phyloP scores from a whole-genome alignment of 1,284 basidiomycete species.

The Gymnopus androsaceus region DNA sequence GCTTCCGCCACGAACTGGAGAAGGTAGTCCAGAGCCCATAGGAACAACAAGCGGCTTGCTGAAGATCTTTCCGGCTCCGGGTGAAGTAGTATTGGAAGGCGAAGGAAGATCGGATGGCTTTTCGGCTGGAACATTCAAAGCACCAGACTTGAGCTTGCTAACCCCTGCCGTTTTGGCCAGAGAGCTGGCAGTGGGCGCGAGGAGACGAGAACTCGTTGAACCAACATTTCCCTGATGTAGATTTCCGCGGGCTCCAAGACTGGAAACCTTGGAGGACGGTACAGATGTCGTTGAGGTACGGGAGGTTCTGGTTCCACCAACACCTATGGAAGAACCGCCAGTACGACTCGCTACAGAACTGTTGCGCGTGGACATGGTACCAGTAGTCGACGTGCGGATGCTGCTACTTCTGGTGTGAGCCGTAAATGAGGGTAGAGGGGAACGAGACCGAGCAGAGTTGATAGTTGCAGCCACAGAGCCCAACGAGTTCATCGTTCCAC shows the following conservation, averaged over 20 bases:
- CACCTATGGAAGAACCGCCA: slow-evolving; percentile 15
- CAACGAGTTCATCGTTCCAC: slow-evolving; percentile 17
- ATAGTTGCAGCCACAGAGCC: slow-evolving; percentile 12
- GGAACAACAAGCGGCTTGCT: slow-evolving; percentile 48
- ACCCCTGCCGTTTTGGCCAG: slow-evolving; percentile 55
- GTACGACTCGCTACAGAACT: slow-evolving; percentile 26
- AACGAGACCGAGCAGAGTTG: slow-evolving; percentile 18
- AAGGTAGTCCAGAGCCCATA: slow-evolving; percentile 39
- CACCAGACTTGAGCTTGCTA: slow-evolving; percentile 4
- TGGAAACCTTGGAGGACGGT: slow-evolving; percentile 6
- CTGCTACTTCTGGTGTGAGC: slow-evolving; percentile 13
- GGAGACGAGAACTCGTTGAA: slow-evolving; percentile 51
- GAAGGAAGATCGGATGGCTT: slow-evolving; percentile 5
- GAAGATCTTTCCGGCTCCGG: slow-evolving; percentile 56
- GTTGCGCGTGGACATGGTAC: slow-evolving; percentile 22
- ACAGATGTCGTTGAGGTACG: not conserved
- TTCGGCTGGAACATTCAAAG: slow-evolving; percentile 15
- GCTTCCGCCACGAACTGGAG: slow-evolving; percentile 31
- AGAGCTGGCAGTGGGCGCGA: slow-evolving; percentile 77
- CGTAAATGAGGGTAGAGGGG: slow-evolving; percentile 26
- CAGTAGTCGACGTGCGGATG: slow-evolving; percentile 14
- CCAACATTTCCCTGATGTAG: slow-evolving; percentile 14
- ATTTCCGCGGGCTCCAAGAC: slow-evolving; percentile 5
- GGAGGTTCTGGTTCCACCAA: not conserved
- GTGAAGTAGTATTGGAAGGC: slow-evolving; percentile 25